A percentile compares a stretch with the other conserved stretches of the same genome.
Conservation (phyloP, 2,329 filamentous ascomycete species). For the Aspergillus brunneoviolaceus region DNA sequence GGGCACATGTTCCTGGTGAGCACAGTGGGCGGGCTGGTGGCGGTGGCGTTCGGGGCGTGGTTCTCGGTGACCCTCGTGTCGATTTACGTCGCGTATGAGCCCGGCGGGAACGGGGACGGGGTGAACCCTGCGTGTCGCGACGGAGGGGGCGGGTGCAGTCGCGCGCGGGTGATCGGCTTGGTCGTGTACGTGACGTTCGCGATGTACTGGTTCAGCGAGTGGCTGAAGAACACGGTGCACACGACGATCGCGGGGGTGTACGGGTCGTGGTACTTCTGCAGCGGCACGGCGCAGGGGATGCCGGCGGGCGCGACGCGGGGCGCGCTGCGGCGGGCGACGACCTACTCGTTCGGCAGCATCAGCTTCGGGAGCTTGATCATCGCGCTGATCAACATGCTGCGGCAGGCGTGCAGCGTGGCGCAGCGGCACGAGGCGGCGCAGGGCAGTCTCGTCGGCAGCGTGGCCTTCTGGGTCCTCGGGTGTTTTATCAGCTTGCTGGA, state of each 20-base stretch:
- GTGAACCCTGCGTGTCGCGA: conserved; percentile 56
- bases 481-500: conserved; percentile 76
- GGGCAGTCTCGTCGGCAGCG: conserved; percentile 66
- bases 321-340: conserved; percentile 77
- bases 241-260: conserved; percentile 85
- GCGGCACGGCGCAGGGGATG: conserved; percentile 60
- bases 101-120: conserved; percentile 41
- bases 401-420: conserved; percentile 79
- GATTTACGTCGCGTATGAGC: conserved; percentile 81
- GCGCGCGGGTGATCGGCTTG: conserved; percentile 76
- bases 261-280: conserved; percentile 87
- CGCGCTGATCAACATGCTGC: conserved; percentile 80
- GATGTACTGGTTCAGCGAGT: conserved; percentile 91
- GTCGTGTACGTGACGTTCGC: conserved; percentile 87
- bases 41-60: conserved; percentile 76
- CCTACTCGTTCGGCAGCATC: conserved; percentile 91
- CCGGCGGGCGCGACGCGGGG: conserved; percentile 78
- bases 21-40: conserved; percentile 75
- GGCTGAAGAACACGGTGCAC: conserved; percentile 91
- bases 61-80: conserved; percentile 82
- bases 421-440: conserved; percentile 62
- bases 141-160: conserved; percentile 61
- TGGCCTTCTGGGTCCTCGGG: conserved; percentile 71
- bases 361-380: conserved; percentile 81
- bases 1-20: conserved; percentile 87